These are phyloP conservation scores for Dactylorhiza incarnata DNA, from an alignment of 106 monocot genomes.

Conservation along the genomic window DNA sequence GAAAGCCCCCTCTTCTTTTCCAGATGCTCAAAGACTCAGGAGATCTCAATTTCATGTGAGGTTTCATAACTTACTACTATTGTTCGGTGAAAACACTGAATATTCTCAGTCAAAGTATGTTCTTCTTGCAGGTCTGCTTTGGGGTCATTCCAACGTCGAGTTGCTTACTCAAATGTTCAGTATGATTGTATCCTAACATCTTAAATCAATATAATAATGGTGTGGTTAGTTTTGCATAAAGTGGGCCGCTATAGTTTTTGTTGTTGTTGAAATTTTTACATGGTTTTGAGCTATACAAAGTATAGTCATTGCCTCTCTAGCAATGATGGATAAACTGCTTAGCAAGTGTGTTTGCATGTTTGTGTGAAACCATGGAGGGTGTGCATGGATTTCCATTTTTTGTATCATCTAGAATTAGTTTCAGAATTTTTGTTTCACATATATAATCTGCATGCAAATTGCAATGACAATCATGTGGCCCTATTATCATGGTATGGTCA, in stretches of 20 bases:
- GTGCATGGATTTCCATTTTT: too few species aligned
- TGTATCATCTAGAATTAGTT: too few species aligned
- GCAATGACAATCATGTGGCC: too few species aligned
- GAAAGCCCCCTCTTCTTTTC: constrained; percentile 73
- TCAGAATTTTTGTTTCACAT: too few species aligned
- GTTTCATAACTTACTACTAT: not conserved
- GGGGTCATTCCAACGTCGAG: constrained; percentile 53
- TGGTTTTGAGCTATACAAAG: too few species aligned
- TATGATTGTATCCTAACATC: constrained; percentile 76
- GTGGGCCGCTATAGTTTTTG: not conserved
- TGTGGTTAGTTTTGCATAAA: not conserved
- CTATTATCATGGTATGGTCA: too few species aligned
- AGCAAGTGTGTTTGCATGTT: too few species aligned
- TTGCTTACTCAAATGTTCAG: constrained; percentile 68
- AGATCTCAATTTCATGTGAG: constrained; percentile 68
- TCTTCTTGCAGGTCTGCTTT: constrained; percentile 69
- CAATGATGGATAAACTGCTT: too few species aligned
- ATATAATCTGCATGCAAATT: too few species aligned
- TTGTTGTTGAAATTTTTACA: too few species aligned
- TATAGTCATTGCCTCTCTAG: too few species aligned
- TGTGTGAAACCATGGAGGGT: too few species aligned
- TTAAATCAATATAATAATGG: not conserved
- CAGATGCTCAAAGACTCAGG: constrained; percentile 65
- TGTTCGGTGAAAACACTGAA: not conserved
- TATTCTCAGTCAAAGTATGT: not conserved